phyloP scores from a whole-genome alignment of 306 rosid species.

The Senna siamea region DNA sequence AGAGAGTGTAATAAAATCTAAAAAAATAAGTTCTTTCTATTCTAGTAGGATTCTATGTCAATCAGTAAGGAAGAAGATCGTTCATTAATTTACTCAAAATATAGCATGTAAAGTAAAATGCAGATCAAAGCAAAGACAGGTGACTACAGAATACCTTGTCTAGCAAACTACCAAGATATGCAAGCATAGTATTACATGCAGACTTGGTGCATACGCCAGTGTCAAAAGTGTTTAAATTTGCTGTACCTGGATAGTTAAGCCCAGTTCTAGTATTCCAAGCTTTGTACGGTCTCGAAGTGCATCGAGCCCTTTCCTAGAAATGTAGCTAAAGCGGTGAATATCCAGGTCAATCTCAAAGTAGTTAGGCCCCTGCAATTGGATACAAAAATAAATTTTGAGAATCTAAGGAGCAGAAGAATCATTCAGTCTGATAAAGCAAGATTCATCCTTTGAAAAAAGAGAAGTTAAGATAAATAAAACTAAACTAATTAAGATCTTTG shows the following conservation, averaged over 20 bases:
- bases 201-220: neutral
- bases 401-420: neutral
- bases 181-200: neutral
- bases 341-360: slow-evolving; percentile 86
- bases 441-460: slow-evolving; percentile 17
- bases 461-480: neutral
- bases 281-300: slow-evolving; percentile 65
- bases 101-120: neutral
- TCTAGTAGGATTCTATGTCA: neutral
- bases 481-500: neutral
- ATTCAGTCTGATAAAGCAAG: neutral
- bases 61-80: neutral
- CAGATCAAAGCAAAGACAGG: neutral
- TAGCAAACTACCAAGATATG: neutral
- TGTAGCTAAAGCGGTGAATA: slow-evolving; percentile 80
- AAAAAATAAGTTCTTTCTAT: slow-evolving; percentile 13
- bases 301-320: slow-evolving; percentile 81
- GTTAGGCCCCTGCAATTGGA: slow-evolving; percentile 57
- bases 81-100: neutral
- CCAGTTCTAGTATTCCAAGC: slow-evolving; percentile 60
- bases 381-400: neutral
- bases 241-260: slow-evolving; percentile 77
- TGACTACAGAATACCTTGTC: neutral
- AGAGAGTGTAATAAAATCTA: neutral
- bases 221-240: neutral